These are phyloP conservation scores for Pleurotus ostreatus DNA, from an alignment of 768 basidiomycete genomes.

Conservation along the genomic window DNA sequence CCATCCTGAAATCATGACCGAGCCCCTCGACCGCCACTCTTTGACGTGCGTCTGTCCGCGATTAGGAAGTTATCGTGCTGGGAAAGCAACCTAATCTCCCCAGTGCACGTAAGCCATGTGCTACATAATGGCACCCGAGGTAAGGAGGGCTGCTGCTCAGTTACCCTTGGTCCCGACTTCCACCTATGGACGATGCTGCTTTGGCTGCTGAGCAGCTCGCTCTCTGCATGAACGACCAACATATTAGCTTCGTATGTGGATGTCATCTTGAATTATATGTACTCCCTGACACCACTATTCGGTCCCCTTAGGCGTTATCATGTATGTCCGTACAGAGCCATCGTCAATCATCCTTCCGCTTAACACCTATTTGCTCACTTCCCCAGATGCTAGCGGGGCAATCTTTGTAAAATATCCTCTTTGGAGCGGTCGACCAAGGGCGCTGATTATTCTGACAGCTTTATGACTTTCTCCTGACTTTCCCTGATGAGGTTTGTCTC, in stretches of 20 bases:
- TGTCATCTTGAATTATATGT: neutral
- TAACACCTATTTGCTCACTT: neutral
- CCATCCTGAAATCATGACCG: too few relatives aligned
- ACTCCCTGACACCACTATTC: neutral
- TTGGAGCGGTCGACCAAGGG: too few relatives aligned
- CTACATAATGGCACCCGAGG: neutral
- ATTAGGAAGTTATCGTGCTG: neutral
- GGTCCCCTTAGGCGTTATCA: neutral
- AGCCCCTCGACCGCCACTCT: too few relatives aligned
- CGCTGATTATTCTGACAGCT: neutral
- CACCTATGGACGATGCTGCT: neutral
- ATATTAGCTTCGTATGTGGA: neutral
- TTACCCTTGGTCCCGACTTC: too few relatives aligned
- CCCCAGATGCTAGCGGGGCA: slow-evolving; percentile 1
- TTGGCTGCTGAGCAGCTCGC: neutral
- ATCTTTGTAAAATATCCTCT: neutral
- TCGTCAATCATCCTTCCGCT: neutral
- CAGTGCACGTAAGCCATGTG: neutral
- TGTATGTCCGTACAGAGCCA: neutral
- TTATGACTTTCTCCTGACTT: slow-evolving; percentile 4
- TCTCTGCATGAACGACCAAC: slow-evolving; percentile 1
- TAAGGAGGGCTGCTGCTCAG: neutral
- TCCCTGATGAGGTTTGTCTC: slow-evolving; percentile 1
- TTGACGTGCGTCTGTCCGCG: too few relatives aligned
- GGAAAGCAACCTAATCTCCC: neutral